Conservation (phyloP, 1,284 basidiomycete genomes). For the Ganoderma sinense region DNA sequence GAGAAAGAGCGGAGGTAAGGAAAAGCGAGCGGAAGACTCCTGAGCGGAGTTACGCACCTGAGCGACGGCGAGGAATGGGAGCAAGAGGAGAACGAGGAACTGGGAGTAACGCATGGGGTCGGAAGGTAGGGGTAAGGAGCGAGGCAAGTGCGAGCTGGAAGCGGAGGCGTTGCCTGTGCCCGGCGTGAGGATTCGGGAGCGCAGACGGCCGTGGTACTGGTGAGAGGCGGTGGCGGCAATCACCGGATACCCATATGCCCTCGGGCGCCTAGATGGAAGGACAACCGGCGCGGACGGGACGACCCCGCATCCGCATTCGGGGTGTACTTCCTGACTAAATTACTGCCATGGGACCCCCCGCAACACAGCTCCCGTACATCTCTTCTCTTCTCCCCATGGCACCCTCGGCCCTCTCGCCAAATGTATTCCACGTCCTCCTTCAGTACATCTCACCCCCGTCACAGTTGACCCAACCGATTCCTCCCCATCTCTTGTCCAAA, state of each 20-base stretch:
- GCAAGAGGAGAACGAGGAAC: slow-evolving; percentile 37
- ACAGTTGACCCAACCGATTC: slow-evolving; percentile 55
- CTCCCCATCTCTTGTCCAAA: slow-evolving; percentile 65
- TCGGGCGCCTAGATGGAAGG: slow-evolving; percentile 2
- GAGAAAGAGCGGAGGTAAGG: slow-evolving; percentile 34
- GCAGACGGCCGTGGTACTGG: slow-evolving; percentile 12
- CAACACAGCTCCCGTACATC: slow-evolving; percentile 12
- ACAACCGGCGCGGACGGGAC: slow-evolving; percentile 8
- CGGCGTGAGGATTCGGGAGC: neutral
- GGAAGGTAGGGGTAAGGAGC: slow-evolving; percentile 23
- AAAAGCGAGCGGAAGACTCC: slow-evolving; percentile 7
- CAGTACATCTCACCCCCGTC: slow-evolving; percentile 65
- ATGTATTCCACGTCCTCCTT: slow-evolving; percentile 55
- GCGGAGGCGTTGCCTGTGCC: neutral
- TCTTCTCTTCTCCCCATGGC: slow-evolving; percentile 36
- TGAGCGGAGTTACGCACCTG: slow-evolving; percentile 41
- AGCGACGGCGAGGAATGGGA: slow-evolving; percentile 43
- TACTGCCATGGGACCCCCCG: slow-evolving; percentile 6
- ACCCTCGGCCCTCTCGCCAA: slow-evolving; percentile 46
- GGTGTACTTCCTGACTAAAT: slow-evolving; percentile 13
- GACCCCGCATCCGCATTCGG: slow-evolving; percentile 17
- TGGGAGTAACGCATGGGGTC: slow-evolving; percentile 36
- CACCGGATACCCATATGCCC: neutral
- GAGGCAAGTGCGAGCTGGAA: slow-evolving; percentile 13
- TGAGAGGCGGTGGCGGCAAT: slow-evolving; percentile 5